phyloP scores from a whole-genome alignment of 2,329 filamentous ascomycete species.

The Verticillium alfalfae region DNA sequence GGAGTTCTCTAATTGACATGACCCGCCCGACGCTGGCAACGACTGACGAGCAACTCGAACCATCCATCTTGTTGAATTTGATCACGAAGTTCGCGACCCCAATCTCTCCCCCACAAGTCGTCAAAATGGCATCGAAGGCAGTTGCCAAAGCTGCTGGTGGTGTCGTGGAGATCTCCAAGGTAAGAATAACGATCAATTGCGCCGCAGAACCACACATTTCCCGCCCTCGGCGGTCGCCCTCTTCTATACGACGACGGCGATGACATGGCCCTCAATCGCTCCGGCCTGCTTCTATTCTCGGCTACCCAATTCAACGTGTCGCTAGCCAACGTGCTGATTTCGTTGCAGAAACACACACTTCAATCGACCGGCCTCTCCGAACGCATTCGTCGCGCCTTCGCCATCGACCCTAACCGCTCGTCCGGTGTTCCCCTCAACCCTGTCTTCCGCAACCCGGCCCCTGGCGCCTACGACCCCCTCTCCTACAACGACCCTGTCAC shows the following conservation, averaged over 20 bases:
- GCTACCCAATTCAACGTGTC: not conserved
- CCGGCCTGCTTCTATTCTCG: not conserved
- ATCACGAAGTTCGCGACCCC: conserved; percentile 9
- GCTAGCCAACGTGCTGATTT: conserved; percentile 5
- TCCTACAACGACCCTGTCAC: conserved; percentile 79
- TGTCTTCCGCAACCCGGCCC: conserved; percentile 83
- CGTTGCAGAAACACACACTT: conserved; percentile 83
- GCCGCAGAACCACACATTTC: not conserved
- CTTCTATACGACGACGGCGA: not conserved
- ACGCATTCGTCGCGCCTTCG: conserved; percentile 67
- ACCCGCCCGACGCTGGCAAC: not conserved
- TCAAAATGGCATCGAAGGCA: conserved; percentile 57
- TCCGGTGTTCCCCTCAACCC: conserved; percentile 90
- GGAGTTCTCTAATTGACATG: not conserved
- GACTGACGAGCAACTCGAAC: not conserved
- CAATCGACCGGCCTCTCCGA: conserved; percentile 90
- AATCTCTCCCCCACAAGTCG: conserved; percentile 16
- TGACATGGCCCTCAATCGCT: not conserved
- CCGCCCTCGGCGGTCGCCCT: not conserved
- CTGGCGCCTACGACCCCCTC: conserved; percentile 64
- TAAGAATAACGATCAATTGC: conserved; percentile 28
- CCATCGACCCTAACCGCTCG: conserved; percentile 82
- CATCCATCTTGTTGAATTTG: not conserved
- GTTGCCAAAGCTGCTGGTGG: conserved; percentile 49
- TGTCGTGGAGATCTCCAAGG: conserved; percentile 53